Percentiles rank a stretch among this genome's conserved stretches.
Evolutionary conservation across 495 filamentous ascomycete species (phyloP).

Genomic region (Tuber brumale): DNA sequence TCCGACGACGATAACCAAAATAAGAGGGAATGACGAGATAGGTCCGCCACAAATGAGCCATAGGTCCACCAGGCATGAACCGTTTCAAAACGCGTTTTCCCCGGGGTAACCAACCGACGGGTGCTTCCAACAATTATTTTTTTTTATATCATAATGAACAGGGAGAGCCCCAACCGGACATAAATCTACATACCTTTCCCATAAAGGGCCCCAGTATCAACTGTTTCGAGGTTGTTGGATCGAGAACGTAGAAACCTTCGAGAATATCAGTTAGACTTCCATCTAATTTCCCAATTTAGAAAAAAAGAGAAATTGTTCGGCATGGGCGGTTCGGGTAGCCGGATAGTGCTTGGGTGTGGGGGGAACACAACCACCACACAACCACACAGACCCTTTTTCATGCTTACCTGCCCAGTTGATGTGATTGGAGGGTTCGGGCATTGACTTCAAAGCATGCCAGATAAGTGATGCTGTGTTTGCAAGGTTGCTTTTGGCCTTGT

Average conservation of each 20-base stretch:
- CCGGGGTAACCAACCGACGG: neutral
- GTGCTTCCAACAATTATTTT: neutral
- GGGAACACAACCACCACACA: neutral
- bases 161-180: slow-evolving; percentile 6
- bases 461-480: slow-evolving; percentile 77
- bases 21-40: neutral
- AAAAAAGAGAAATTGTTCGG: neutral
- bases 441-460: slow-evolving; percentile 75
- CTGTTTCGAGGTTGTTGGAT: slow-evolving; percentile 52
- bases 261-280: slow-evolving; percentile 27
- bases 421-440: slow-evolving; percentile 62
- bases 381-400: slow-evolving; percentile 6
- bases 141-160: neutral
- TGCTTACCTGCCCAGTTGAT: slow-evolving; percentile 78
- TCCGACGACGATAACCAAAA: neutral
- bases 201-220: slow-evolving; percentile 84
- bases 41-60: neutral
- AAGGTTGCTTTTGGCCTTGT: slow-evolving; percentile 58
- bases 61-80: neutral
- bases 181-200: slow-evolving; percentile 46
- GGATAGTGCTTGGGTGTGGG: neutral
- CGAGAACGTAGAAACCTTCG: slow-evolving; percentile 71
- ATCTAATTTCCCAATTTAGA: slow-evolving; percentile 26
- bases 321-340: neutral
- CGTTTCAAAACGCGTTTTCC: neutral